Evolutionary conservation across 2,329 filamentous ascomycete genomes (phyloP).

Genomic region (Botrytis deweyae): DNA sequence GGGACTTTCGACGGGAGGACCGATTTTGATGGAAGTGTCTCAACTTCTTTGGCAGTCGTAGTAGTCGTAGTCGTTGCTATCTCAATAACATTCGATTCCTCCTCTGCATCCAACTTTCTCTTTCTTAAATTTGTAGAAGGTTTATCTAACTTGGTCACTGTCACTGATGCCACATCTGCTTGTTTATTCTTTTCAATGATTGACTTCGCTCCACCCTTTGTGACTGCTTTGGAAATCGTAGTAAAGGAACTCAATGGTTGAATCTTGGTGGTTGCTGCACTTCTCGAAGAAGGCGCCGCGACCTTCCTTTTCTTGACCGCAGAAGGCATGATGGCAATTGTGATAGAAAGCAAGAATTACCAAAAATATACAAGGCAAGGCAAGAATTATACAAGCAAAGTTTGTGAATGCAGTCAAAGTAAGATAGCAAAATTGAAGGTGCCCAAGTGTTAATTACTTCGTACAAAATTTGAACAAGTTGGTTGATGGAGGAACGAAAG

Average conservation of each 20-base stretch:
- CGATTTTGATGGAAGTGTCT: constrained; percentile 24
- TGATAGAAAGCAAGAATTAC: constrained; percentile 23
- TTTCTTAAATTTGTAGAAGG: constrained; percentile 39
- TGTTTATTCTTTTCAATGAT: constrained; percentile 39
- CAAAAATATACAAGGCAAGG: constrained; percentile 10
- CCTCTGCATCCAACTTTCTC: constrained; percentile 33
- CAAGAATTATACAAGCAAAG: constrained; percentile 10
- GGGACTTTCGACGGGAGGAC: constrained; percentile 25
- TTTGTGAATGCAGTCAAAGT: background rate
- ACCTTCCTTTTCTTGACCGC: constrained; percentile 38
- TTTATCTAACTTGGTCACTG: constrained; percentile 39
- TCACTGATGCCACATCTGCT: constrained; percentile 39
- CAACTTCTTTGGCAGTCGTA: constrained; percentile 22
- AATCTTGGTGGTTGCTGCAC: constrained; percentile 23
- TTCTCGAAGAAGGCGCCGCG: constrained; percentile 25
- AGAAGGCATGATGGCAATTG: constrained; percentile 36
- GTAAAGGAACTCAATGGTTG: constrained; percentile 46
- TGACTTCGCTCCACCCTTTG: constrained; percentile 36
- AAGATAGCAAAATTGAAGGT: constrained; percentile 27
- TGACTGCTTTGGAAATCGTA: constrained; percentile 45
- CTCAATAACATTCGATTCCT: constrained; percentile 26
- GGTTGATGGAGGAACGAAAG: constrained; percentile 18
- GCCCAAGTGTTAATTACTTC: constrained; percentile 17
- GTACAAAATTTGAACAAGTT: constrained; percentile 10
- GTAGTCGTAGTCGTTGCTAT: constrained; percentile 16